Conservation (phyloP, 768 basidiomycete genomes). For the Auricularia sp. region DNA sequence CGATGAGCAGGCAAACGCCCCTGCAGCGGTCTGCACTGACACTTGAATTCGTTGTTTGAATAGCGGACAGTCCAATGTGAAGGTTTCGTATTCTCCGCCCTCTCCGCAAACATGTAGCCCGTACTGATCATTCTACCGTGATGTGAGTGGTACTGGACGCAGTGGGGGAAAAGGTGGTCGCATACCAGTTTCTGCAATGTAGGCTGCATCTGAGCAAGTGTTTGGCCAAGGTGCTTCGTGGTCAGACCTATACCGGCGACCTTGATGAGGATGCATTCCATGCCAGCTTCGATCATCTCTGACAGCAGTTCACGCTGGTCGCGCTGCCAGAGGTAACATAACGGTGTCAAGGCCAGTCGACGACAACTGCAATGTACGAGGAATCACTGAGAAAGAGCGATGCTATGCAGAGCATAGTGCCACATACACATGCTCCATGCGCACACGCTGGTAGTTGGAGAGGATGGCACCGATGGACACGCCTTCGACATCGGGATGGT, state of each 20-base stretch:
- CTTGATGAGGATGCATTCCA: constrained; percentile 85
- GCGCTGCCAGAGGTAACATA: constrained; percentile 91
- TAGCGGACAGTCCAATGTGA: constrained; percentile 82
- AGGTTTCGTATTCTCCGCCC: constrained; percentile 94
- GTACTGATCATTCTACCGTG: constrained; percentile 58
- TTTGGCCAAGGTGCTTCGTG: constrained; percentile 65
- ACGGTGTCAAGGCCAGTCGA: constrained; percentile 65
- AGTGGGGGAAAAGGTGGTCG: neutral
- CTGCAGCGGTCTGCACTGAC: neutral
- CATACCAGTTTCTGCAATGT: constrained; percentile 63
- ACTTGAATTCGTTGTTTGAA: constrained; percentile 61
- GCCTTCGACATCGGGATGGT: constrained; percentile 72
- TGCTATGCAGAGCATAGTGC: neutral
- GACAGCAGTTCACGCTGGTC: constrained; percentile 74
- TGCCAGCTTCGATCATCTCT: constrained; percentile 73
- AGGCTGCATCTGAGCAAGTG: constrained; percentile 61
- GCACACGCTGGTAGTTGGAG: constrained; percentile 92
- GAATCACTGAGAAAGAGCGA: constrained; percentile 5
- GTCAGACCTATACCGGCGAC: constrained; percentile 89
- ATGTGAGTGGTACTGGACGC: neutral
- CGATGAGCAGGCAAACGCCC: constrained; percentile 1
- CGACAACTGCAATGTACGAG: constrained; percentile 46
- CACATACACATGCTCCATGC: constrained; percentile 93
- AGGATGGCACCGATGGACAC: constrained; percentile 95
- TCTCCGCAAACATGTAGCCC: constrained; percentile 94